Evolutionary conservation across 2,329 filamentous ascomycete genomes (phyloP).

Genomic region (Fusarium foetens): DNA sequence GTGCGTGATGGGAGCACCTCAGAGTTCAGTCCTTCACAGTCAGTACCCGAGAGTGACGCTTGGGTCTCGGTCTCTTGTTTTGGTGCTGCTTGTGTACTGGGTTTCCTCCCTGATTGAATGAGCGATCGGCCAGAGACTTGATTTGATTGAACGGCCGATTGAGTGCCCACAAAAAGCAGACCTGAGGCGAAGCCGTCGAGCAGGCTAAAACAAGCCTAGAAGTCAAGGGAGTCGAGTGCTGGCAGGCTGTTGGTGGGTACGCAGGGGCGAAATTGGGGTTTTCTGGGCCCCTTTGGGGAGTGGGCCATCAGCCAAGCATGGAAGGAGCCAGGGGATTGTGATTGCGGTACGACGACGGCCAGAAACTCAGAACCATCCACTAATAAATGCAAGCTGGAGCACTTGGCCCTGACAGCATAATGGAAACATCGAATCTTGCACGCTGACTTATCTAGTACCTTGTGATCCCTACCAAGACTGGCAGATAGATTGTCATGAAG

Average conservation of each 20-base stretch:
- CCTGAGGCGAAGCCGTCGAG: slow-evolving; percentile 41
- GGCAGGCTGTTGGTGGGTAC: slow-evolving; percentile 28
- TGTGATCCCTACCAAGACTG: neutral
- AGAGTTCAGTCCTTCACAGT: slow-evolving; percentile 1
- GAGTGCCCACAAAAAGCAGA: slow-evolving; percentile 36
- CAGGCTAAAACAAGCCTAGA: slow-evolving; percentile 27
- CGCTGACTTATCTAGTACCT: neutral
- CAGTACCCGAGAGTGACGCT: slow-evolving; percentile 30
- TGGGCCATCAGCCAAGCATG: slow-evolving; percentile 26
- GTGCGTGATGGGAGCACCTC: slow-evolving; percentile 4
- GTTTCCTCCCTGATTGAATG: slow-evolving; percentile 39
- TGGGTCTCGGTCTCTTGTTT: slow-evolving; percentile 26
- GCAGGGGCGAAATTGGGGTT: slow-evolving; percentile 31
- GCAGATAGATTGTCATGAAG: neutral
- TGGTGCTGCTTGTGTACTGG: slow-evolving; percentile 31
- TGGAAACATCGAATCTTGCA: neutral
- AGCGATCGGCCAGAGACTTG: slow-evolving; percentile 18
- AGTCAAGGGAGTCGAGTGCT: slow-evolving; percentile 13
- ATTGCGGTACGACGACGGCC: neutral
- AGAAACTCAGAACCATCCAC: slow-evolving; percentile 17
- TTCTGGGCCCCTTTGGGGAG: slow-evolving; percentile 16
- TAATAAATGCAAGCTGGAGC: neutral
- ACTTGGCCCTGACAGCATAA: neutral
- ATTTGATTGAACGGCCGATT: slow-evolving; percentile 40
- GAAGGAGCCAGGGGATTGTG: slow-evolving; percentile 11